Percentiles rank a stretch among this genome's conserved stretches.
Evolutionary conservation across 768 basidiomycete genomes (phyloP).

Genomic region (Leccinum variicolor): DNA sequence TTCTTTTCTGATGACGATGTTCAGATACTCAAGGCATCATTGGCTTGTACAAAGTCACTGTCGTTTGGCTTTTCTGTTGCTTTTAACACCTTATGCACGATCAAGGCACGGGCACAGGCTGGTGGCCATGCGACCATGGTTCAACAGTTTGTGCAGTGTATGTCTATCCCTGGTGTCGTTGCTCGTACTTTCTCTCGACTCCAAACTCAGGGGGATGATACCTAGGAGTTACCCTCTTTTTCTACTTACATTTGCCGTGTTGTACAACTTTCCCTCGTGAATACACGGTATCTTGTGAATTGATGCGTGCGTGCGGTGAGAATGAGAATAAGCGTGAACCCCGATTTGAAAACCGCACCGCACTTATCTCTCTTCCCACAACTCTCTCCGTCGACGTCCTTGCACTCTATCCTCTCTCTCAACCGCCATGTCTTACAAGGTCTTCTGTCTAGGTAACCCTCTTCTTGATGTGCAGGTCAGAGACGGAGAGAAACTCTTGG

Average conservation of each 20-base stretch:
- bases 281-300: background rate
- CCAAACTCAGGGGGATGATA: background rate
- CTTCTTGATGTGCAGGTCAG: conserved; percentile 94
- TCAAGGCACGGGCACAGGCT: conserved; percentile 46
- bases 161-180: conserved; percentile 20
- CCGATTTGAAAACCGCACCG: conserved; percentile 1
- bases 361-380: conserved; percentile 1
- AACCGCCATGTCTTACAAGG: conserved; percentile 50
- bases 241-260: background rate
- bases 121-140: conserved; percentile 21
- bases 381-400: conserved; percentile 15
- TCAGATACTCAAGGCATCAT: conserved; percentile 47
- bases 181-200: conserved; percentile 18
- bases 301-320: background rate
- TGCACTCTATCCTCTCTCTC: conserved; percentile 1
- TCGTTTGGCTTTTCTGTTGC: conserved; percentile 54
- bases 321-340: background rate
- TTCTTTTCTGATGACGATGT: conserved; percentile 36
- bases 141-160: conserved; percentile 22
- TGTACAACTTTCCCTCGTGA: background rate
- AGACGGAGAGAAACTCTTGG: conserved; percentile 76
- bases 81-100: conserved; percentile 46
- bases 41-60: conserved; percentile 38
- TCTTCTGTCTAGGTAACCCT: conserved; percentile 95
- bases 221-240: background rate